phyloP scores from a whole-genome alignment of 176 grass and related monocot species.

The Otatea glauca region DNA sequence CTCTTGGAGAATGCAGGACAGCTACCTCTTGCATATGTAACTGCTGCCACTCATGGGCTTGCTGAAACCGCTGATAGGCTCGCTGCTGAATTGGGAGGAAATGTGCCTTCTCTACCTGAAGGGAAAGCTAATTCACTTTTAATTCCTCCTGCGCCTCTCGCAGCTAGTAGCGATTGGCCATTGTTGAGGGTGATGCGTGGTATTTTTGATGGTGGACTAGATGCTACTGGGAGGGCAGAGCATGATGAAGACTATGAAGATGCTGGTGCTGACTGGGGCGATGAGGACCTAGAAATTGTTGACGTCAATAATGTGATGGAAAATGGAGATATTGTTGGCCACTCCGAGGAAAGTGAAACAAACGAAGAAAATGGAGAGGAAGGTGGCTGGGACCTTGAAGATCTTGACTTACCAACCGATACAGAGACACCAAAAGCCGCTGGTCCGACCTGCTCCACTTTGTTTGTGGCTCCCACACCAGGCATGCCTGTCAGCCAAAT shows the following conservation, averaged over 20 bases:
- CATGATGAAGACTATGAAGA: conserved; percentile 69
- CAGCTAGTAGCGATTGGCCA: conserved; percentile 70
- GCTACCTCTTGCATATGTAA: conserved; percentile 81
- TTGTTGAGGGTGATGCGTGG: conserved; percentile 84
- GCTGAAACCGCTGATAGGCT: conserved; percentile 75
- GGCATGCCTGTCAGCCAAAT: conserved; percentile 85
- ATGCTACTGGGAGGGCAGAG: conserved; percentile 62
- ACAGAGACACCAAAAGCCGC: conserved; percentile 64
- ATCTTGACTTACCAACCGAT: conserved; percentile 76
- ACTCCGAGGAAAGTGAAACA: conserved; percentile 48
- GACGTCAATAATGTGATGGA: conserved; percentile 58
- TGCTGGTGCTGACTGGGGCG: conserved; percentile 78
- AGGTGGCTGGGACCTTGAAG: conserved; percentile 94
- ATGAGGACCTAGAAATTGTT: conserved; percentile 77
- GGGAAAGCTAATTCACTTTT: conserved; percentile 64
- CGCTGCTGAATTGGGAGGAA: conserved; percentile 71
- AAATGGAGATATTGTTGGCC: conserved; percentile 60
- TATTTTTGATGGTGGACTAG: conserved; percentile 82
- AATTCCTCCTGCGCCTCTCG: conserved; percentile 67
- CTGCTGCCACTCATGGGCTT: conserved; percentile 77
- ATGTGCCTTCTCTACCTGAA: conserved; percentile 67
- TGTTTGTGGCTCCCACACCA: conserved; percentile 68
- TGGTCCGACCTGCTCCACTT: conserved; percentile 36
- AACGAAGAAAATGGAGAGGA: conserved; percentile 73
- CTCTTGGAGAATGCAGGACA: conserved; percentile 88